Conservation (phyloP, 495 filamentous ascomycete genomes). For the Staphylotrichum longicolle region DNA sequence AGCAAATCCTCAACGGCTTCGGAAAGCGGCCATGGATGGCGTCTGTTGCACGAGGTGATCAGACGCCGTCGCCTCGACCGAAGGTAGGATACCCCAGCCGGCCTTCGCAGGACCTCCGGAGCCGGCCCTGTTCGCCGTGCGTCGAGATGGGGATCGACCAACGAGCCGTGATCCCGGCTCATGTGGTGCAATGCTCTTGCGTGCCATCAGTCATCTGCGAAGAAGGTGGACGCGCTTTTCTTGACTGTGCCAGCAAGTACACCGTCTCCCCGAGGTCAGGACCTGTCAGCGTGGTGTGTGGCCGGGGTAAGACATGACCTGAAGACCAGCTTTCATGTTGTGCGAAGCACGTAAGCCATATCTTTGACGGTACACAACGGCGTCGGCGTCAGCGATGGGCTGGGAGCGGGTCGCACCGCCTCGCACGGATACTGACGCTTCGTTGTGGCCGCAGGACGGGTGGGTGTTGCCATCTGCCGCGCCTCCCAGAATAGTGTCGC, state of each 20-base stretch:
- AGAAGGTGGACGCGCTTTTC: neutral
- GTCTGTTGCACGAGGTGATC: conserved; percentile 17
- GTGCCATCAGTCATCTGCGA: neutral
- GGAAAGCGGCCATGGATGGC: neutral
- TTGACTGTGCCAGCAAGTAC: neutral
- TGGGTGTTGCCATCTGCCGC: neutral
- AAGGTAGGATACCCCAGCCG: conserved; percentile 4
- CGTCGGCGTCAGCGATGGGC: neutral
- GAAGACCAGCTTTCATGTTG: conserved; percentile 2
- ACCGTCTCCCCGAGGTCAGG: neutral
- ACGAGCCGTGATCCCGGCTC: neutral
- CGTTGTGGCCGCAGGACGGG: neutral
- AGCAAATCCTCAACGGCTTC: neutral
- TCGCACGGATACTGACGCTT: conserved; percentile 10
- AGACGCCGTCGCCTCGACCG: conserved; percentile 12
- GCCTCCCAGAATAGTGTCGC: conserved; percentile 1
- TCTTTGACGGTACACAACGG: neutral
- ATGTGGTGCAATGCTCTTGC: neutral
- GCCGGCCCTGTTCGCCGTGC: conserved; percentile 3
- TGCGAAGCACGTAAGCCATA: conserved; percentile 8
- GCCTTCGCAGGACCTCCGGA: neutral
- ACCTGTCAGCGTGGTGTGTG: neutral
- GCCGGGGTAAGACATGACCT: neutral
- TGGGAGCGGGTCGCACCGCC: conserved; percentile 11
- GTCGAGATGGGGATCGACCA: conserved; percentile 5